Evolutionary conservation across 2,329 filamentous ascomycete species (phyloP), one percentile per base, ranked within the genome.

Genomic region (Calonectria ilicicola): DNA sequence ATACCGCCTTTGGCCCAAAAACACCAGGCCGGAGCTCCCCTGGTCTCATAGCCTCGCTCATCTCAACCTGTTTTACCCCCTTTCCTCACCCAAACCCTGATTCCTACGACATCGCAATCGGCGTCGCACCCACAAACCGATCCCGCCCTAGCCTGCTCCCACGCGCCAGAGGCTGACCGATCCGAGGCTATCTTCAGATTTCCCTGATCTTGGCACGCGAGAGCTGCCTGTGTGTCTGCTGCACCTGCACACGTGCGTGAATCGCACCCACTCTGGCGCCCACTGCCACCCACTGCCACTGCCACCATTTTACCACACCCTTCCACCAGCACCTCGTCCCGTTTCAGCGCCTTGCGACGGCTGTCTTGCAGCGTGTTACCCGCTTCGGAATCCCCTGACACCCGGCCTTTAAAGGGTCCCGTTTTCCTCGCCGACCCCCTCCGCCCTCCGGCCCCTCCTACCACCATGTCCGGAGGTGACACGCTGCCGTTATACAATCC

Each of bases 401-500:
- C 58, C 58, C 58, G 58, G 58, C 58, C 58, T 78, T 73, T 70
- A 79, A 75, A 69, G 76, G 72, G 66, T 70, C 74, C 71, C 75
- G 63, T 49, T 71, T 77, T 74, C 75, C 65, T 53, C 67, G 44
- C 42, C 51, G 35, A 53, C 69, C 74, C 73, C 79, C 77, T 74
- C 77, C 75, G 70, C 67, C 68, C 65, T 68, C 79, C 76, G 75
- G 74, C 76, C 75, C 70, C 76, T 74, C 75, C 60, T 79, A 69
- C 75, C 79, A 79, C 70, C 72, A 82, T 82, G 80, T 77, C 82
- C 69, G 74, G 77, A 74, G 76, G 75, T 73, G 80, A 83, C 69
- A 83, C 81, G 71, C 78, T 83, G 69, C 81, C 82, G 74, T 75
- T 82, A 63, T 81, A 78, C 78, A 79, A 81, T 64, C 75, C 75